These are phyloP conservation scores for Phytophthora hybrid DNA, from an alignment of 352 stramenopile genomes.

Conservation along the genomic window DNA sequence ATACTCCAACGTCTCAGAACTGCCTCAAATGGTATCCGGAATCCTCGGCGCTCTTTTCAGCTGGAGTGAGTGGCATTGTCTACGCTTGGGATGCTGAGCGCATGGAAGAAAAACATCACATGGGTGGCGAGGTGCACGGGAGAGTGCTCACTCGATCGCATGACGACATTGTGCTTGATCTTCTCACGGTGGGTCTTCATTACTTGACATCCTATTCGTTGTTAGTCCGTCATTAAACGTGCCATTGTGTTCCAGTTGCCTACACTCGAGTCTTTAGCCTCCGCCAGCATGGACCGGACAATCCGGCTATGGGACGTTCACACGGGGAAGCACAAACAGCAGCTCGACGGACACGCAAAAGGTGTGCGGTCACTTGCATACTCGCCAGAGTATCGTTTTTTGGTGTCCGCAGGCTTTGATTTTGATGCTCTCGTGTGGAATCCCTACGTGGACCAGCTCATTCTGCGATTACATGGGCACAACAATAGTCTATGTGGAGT, in stretches of 20 bases:
- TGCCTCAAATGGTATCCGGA: conserved; percentile 85
- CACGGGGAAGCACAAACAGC: conserved; percentile 87
- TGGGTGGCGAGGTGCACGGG: conserved; percentile 70
- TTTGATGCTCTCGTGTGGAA: conserved; percentile 92
- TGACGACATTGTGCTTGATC: conserved; percentile 88
- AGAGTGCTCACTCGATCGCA: conserved; percentile 79
- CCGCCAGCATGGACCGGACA: conserved; percentile 89
- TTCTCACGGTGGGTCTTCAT: conserved; percentile 64
- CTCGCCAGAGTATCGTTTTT: conserved; percentile 86
- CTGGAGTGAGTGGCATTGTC: conserved; percentile 82
- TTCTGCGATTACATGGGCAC: conserved; percentile 86
- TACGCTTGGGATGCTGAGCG: conserved; percentile 87
- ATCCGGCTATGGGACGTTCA: conserved; percentile 91
- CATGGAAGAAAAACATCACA: conserved; percentile 88
- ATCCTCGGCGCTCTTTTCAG: conserved; percentile 78
- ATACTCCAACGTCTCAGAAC: conserved; percentile 83
- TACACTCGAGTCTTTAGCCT: conserved; percentile 84
- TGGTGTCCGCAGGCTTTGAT: conserved; percentile 89
- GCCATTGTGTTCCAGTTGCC: conserved; percentile 50
- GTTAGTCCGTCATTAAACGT: conserved; percentile 1
- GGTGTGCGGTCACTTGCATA: conserved; percentile 85
- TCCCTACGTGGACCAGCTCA: conserved; percentile 90
- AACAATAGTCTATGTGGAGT: conserved; percentile 88
- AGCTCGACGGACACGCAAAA: conserved; percentile 86
- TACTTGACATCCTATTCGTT: conserved; percentile 1